phyloP scores from a whole-genome alignment of 2,329 filamentous ascomycete species.

The Scytalidium lignicola region DNA sequence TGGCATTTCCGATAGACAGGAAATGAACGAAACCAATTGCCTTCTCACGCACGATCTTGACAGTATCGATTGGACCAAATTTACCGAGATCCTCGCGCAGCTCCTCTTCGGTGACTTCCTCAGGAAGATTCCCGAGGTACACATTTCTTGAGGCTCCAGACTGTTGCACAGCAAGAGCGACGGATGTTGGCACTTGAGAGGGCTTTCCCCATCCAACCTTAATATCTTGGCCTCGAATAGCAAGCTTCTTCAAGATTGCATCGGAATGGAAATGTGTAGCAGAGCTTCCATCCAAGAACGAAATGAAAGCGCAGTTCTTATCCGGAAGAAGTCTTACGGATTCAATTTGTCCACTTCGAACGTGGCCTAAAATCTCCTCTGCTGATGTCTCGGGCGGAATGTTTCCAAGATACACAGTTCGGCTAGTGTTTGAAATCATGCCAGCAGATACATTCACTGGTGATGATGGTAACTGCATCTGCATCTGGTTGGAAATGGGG shows the following conservation, averaged over 20 bases:
- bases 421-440: conserved; percentile 82
- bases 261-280: conserved; percentile 99
- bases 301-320: conserved; percentile 99
- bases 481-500: conserved; percentile 35
- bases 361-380: conserved; percentile 93
- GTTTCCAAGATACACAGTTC: conserved; percentile 95
- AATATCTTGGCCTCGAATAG: conserved; percentile 97
- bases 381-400: conserved; percentile 97
- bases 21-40: conserved; percentile 98
- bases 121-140: conserved; percentile 87
- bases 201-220: conserved; percentile 99
- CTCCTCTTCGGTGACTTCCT: conserved; percentile 88
- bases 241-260: conserved; percentile 98
- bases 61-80: conserved; percentile 92
- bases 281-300: conserved; percentile 94
- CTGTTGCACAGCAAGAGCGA: conserved; percentile 95
- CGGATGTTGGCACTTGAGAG: conserved; percentile 94
- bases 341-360: conserved; percentile 96
- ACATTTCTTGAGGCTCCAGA: conserved; percentile 96
- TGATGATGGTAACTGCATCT: conserved; percentile 55
- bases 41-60: conserved; percentile 98
- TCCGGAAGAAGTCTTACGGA: conserved; percentile 95
- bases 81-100: conserved; percentile 92
- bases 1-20: conserved; percentile 92
- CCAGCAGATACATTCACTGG: conserved; percentile 73